Evolutionary conservation across 495 filamentous ascomycete species (phyloP).

Genomic region (Pyrenula aspistea): DNA sequence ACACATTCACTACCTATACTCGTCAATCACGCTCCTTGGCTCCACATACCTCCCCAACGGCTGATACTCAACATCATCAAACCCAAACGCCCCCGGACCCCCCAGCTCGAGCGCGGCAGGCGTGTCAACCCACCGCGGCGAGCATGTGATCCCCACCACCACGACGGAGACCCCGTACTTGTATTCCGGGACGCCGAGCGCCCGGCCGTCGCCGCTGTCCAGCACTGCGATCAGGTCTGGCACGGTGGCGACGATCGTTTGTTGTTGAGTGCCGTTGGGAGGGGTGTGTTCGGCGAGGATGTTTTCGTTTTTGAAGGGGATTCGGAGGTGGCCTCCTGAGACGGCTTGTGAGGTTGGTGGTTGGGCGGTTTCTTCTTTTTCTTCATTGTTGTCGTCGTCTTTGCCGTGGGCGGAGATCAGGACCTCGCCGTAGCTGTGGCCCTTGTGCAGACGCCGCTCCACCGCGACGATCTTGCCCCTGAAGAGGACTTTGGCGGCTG

Average conservation of each 20-base stretch:
- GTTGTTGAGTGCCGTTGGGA: slow-evolving; percentile 22
- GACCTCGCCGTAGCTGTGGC: slow-evolving; percentile 38
- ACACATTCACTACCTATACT: too few species aligned
- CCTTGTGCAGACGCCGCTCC: slow-evolving; percentile 36
- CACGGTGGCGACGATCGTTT: slow-evolving; percentile 35
- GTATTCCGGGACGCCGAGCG: slow-evolving; percentile 50
- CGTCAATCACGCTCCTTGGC: slow-evolving; percentile 19
- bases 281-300: slow-evolving; percentile 34
- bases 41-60: slow-evolving; percentile 19
- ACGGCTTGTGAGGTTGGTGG: neutral
- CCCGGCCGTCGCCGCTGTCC: slow-evolving; percentile 45
- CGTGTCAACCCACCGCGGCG: slow-evolving; percentile 40
- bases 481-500: slow-evolving; percentile 40
- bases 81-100: slow-evolving; percentile 20
- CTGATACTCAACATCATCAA: slow-evolving; percentile 13
- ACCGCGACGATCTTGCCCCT: slow-evolving; percentile 51
- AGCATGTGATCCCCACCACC: slow-evolving; percentile 44
- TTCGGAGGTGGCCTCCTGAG: slow-evolving; percentile 29
- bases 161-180: slow-evolving; percentile 45
- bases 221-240: slow-evolving; percentile 51
- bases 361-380: slow-evolving; percentile 6
- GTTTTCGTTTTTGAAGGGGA: slow-evolving; percentile 58
- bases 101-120: slow-evolving; percentile 18
- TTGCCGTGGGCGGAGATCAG: slow-evolving; percentile 23
- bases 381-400: neutral